Evolutionary conservation across 345 rosid species (phyloP), one percentile per base, ranked within the genome.

Genomic region (Viola odorata): DNA sequence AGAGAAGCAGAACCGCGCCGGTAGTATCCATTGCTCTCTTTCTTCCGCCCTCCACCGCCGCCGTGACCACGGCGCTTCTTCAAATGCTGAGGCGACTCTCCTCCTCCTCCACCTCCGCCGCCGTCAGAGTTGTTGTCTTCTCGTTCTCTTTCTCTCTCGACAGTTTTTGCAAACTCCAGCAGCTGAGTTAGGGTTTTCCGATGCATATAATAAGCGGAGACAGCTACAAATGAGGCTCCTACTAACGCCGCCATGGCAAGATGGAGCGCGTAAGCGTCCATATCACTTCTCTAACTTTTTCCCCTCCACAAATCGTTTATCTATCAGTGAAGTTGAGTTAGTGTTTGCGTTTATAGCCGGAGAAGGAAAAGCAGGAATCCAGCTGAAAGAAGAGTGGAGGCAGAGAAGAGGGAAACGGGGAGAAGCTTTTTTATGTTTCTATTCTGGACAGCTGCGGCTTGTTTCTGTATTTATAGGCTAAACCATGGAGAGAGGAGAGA

Each of bases 201-300:
- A 74, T 95, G 97, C 98, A 88, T 86, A 68, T 76, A 86, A 60
- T 86, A 86, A 3, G 96, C 96, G 37, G 98, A 95, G 7, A 91
- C 95, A 0, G 96, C 98, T 37, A 91, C 96, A 37, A 91, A 66
- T 40, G 99, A 95, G 45, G 98, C 98, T 74, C 99, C 98, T 0
- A 95, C 84, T 23, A 95, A 85, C 68, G 99, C 98, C 81, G 99
- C 98, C 77, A 91, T 83, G 71, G 97, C 96, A 13, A 95, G 81
- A 68, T 91, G 96, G 58, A 82, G 55, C 56, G 91, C 45, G 70
- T 85, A 80, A 6, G 88, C 57, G n/a, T 95, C 98, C 99, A 95
- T 91, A 16, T 17, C 50, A 55, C 7, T 38, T 13, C 42, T 23
- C 12, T 9, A 5, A 6, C 50, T 12, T 11, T 47, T 11, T 47